A percentile compares a stretch with the other conserved stretches of the same genome.
These are phyloP conservation scores for Macroventuria anomochaeta DNA, from an alignment of 2,329 filamentous ascomycete species.

Conservation along the genomic window DNA sequence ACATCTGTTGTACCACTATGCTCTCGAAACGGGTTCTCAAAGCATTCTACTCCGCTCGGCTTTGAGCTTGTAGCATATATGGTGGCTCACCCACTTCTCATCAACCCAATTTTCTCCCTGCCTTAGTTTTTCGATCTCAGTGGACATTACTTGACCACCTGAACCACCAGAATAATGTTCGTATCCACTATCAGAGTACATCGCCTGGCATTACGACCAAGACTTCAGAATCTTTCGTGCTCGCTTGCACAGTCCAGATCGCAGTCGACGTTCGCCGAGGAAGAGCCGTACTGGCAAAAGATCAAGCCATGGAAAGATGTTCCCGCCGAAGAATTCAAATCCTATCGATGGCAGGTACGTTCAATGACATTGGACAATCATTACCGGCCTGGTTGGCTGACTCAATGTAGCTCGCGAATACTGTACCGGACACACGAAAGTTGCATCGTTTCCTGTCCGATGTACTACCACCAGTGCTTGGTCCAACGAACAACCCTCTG, in stretches of 20 bases:
- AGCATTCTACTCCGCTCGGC: conserved; percentile 1
- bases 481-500: conserved; percentile 39
- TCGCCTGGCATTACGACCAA: conserved; percentile 2
- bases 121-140: not conserved
- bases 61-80: not conserved
- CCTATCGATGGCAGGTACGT: conserved; percentile 63
- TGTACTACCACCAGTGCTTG: conserved; percentile 60
- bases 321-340: conserved; percentile 57
- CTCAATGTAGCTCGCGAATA: conserved; percentile 54
- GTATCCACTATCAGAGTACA: not conserved
- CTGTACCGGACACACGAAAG: conserved; percentile 57
- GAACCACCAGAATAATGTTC: conserved; percentile 8
- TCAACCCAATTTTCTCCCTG: not conserved
- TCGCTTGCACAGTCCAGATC: conserved; percentile 8
- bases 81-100: not conserved
- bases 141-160: not conserved
- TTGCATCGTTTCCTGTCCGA: conserved; percentile 58
- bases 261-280: conserved; percentile 20
- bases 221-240: not conserved
- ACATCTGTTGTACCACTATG: not conserved
- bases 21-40: not conserved
- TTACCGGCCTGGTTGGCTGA: not conserved
- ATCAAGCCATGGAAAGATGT: conserved; percentile 60
- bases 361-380: not conserved
- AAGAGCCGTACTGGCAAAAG: conserved; percentile 58